A percentile compares a stretch with the other conserved stretches of the same genome.
These are phyloP conservation scores for Perkinsela sp. DNA, from an alignment of 208 protist genomes.

Conservation along the genomic window DNA sequence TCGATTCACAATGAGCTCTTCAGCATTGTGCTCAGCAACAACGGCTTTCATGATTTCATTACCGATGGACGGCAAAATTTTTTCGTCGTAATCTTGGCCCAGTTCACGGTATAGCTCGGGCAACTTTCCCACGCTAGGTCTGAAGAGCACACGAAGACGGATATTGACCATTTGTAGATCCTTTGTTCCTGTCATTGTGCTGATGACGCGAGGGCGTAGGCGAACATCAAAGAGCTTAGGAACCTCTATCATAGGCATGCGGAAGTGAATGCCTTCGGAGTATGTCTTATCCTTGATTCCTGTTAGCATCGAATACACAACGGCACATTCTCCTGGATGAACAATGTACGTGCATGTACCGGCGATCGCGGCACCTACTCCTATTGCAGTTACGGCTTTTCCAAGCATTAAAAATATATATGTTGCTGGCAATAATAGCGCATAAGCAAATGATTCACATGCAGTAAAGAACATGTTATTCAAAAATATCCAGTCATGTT, in stretches of 20 bases:
- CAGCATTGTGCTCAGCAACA: slow-evolving; percentile 92
- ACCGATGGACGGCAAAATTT: slow-evolving; percentile 89
- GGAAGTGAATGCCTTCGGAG: slow-evolving; percentile 51
- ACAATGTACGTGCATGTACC: slow-evolving; percentile 62
- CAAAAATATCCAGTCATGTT: slow-evolving; percentile 10
- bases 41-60: slow-evolving; percentile 74
- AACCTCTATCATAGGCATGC: slow-evolving; percentile 74
- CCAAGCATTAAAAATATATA: too few relatives aligned
- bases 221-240: slow-evolving; percentile 86
- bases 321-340: slow-evolving; percentile 54
- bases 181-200: slow-evolving; percentile 68
- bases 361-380: neutral
- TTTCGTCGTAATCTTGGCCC: slow-evolving; percentile 76
- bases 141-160: slow-evolving; percentile 58
- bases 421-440: too few relatives aligned
- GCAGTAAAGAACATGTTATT: too few relatives aligned
- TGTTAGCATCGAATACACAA: slow-evolving; percentile 62
- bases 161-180: slow-evolving; percentile 76
- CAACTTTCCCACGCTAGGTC: slow-evolving; percentile 38
- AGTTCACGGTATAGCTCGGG: slow-evolving; percentile 63
- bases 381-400: neutral
- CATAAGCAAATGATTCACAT: too few relatives aligned
- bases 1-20: slow-evolving; percentile 91
- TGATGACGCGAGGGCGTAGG: slow-evolving; percentile 46
- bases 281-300: slow-evolving; percentile 58